Percentiles rank a stretch among this genome's conserved stretches.
Evolutionary conservation across 495 filamentous ascomycete genomes (phyloP).

Genomic region (Penicillium argentinense): DNA sequence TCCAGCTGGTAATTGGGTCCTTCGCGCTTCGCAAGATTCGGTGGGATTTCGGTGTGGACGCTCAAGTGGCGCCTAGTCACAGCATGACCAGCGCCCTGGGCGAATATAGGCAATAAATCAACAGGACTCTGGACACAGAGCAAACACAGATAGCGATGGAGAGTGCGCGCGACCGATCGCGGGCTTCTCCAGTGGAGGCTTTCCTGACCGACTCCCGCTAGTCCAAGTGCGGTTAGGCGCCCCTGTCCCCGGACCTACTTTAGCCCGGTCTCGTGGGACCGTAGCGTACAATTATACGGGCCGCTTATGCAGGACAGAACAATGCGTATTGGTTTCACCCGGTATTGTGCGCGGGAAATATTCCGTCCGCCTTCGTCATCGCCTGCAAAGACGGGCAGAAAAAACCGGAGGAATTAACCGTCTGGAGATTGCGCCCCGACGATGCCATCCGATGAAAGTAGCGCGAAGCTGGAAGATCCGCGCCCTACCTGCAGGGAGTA

Average conservation of each 20-base stretch:
- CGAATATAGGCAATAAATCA: conserved; percentile 1
- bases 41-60: conserved; percentile 7
- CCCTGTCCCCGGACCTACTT: conserved; percentile 6
- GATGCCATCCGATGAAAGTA: not conserved
- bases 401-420: conserved; percentile 17
- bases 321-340: not conserved
- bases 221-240: conserved; percentile 19
- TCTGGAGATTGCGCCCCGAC: too few relatives aligned
- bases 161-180: conserved; percentile 51
- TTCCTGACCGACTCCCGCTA: conserved; percentile 34
- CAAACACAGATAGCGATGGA: conserved; percentile 12
- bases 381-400: conserved; percentile 26
- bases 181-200: conserved; percentile 44
- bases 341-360: conserved; percentile 7
- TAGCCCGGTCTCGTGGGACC: conserved; percentile 7
- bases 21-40: not conserved
- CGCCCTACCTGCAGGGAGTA: too few relatives aligned
- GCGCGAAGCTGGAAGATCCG: not conserved
- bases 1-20: conserved; percentile 11
- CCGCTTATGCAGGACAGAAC: not conserved
- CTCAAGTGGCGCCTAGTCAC: conserved; percentile 24
- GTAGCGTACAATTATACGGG: not conserved
- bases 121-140: conserved; percentile 1
- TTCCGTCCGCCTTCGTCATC: conserved; percentile 35
- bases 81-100: conserved; percentile 23